A percentile compares a stretch with the other conserved stretches of the same genome.
Evolutionary conservation across 495 filamentous ascomycete genomes (phyloP).

Genomic region (Xylaria venustula): DNA sequence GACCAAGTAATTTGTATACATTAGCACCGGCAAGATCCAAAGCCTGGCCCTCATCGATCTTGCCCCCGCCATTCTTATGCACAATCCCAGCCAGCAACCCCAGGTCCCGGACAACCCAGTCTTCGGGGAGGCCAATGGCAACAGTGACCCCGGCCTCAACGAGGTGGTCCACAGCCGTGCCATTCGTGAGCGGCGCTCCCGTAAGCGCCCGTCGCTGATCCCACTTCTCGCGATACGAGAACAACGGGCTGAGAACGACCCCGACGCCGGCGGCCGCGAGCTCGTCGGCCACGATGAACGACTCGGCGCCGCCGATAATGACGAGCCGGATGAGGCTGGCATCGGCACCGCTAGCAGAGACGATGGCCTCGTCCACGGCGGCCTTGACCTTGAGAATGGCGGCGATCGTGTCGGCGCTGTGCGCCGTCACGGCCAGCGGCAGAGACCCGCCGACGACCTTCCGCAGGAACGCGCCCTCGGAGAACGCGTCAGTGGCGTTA

Average conservation of each 20-base stretch:
- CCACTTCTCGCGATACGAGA: conserved; percentile 42
- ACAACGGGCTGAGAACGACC: conserved; percentile 48
- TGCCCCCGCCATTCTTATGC: conserved; percentile 43
- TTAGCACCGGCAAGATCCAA: conserved; percentile 47
- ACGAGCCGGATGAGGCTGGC: conserved; percentile 35
- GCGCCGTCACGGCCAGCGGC: conserved; percentile 40
- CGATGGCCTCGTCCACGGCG: conserved; percentile 30
- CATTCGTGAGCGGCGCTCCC: conserved; percentile 53
- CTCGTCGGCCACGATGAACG: conserved; percentile 46
- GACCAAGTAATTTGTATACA: conserved; percentile 48
- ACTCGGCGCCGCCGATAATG: conserved; percentile 50
- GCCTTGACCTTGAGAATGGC: conserved; percentile 39
- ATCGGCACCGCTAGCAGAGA: conserved; percentile 11
- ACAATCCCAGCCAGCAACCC: conserved; percentile 50
- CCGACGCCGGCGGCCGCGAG: conserved; percentile 44
- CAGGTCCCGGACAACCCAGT: conserved; percentile 48
- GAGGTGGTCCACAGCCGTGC: conserved; percentile 46
- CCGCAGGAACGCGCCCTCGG: conserved; percentile 37
- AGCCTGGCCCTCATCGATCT: conserved; percentile 36
- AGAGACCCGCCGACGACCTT: conserved; percentile 38
- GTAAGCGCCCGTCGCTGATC: conserved; percentile 47
- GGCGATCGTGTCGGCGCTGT: conserved; percentile 47
- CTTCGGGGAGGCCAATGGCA: conserved; percentile 47
- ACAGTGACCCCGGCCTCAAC: conserved; percentile 44
- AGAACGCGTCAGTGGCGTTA: conserved; percentile 33